phyloP scores from a whole-genome alignment of 2,329 filamentous ascomycete species.

The Pseudogymnoascus sp. region DNA sequence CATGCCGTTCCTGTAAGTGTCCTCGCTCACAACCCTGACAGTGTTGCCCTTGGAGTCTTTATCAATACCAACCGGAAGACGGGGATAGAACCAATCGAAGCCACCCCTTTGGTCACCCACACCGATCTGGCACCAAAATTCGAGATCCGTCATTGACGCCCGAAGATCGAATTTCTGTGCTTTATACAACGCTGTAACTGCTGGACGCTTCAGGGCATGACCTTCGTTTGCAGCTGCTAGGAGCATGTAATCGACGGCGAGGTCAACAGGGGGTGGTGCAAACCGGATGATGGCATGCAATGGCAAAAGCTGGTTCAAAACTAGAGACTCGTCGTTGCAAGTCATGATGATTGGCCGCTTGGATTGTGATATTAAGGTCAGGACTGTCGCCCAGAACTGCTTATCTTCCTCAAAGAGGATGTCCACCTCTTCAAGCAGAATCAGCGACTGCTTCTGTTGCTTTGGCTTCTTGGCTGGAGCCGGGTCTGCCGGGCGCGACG shows the following conservation, averaged over 20 bases:
- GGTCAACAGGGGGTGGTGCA: constrained; percentile 52
- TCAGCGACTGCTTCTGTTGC: constrained; percentile 82
- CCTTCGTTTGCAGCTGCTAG: constrained; percentile 82
- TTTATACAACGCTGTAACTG: constrained; percentile 62
- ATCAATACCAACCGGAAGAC: constrained; percentile 66
- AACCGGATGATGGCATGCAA: constrained; percentile 81
- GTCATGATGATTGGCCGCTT: constrained; percentile 92
- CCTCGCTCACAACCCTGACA: constrained; percentile 71
- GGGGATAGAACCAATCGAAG: constrained; percentile 78
- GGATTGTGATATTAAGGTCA: constrained; percentile 69
- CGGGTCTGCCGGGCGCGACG: background rate
- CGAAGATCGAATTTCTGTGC: constrained; percentile 66
- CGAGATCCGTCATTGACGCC: constrained; percentile 71
- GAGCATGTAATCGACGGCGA: constrained; percentile 72
- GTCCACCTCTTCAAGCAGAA: constrained; percentile 89
- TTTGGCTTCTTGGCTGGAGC: constrained; percentile 18
- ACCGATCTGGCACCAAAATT: constrained; percentile 96
- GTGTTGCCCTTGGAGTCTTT: constrained; percentile 57
- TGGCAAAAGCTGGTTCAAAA: constrained; percentile 67
- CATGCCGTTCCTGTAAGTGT: constrained; percentile 72
- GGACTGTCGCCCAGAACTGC: constrained; percentile 82
- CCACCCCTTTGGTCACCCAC: constrained; percentile 84
- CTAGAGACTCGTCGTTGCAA: constrained; percentile 81
- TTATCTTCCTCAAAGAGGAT: constrained; percentile 92
- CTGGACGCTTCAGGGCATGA: constrained; percentile 61